Base-by-base conservation (phyloP, 2,329 filamentous ascomycete genomes). In the Talaromyces sp. region DNA sequence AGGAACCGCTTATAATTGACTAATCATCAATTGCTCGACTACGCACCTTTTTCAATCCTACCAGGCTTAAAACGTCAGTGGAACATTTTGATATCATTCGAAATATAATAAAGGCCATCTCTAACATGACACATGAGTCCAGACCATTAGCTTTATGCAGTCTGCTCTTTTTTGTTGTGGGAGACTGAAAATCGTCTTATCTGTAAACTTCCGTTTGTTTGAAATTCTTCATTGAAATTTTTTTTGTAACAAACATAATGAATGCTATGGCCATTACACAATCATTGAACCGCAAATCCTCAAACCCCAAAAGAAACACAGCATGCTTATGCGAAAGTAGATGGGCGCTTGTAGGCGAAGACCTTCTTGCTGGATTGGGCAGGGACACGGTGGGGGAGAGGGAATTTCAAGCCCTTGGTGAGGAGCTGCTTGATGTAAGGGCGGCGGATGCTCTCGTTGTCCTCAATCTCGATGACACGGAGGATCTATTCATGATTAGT, bases 401-500 rank as follows among this genome's bases (percentile, higher is more conserved):
- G 94, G 90, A 99, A 99, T 81, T 89, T 90, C 80, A 99, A 89
- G 80, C 86, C 78, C 89, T 97, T 97, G 80, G 84, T 81, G 77
- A 96, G 81, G 78, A 99, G 90, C 84, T 99, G 94, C 86, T 92
- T 95, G 85, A 99, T 96, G 88, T 99, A 99, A 69, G 94, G 93
- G 79, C 94, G 91, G 84, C 93, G 94, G 84, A 99, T 83, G 77
- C 94, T 91, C 69, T 92, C 90, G 74, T 80, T 83, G 87, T 96
- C 96, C 84, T 96, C 89, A 75, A 99, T 79, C 84, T 99, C 94
- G 73, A 96, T 89, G 72, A 99, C 93, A 81, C 95, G 95, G 78
- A 99, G 90, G 79, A 99, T 93, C 93, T 97, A 70, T 48, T 2
- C 28, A 7, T 9, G 57, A n/a, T 69, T 62, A 63, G 64, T 61